Conservation (phyloP, 228 moss, liverwort and hornwort genomes). For the Sphagnum magellanicum region DNA sequence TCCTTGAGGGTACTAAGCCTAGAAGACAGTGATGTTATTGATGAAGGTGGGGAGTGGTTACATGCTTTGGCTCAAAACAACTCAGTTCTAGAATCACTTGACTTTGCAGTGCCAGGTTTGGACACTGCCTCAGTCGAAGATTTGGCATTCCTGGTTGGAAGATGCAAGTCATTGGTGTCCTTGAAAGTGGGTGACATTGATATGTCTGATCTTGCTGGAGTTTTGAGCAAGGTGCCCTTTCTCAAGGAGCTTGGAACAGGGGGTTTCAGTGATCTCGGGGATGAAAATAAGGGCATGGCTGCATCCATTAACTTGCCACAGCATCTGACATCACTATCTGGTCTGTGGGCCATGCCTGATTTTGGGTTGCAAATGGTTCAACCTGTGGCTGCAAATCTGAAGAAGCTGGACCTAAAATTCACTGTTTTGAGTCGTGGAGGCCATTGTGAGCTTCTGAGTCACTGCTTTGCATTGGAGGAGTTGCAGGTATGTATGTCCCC, state of each 20-base stretch:
- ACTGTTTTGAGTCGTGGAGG: conserved; percentile 43
- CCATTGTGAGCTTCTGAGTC: conserved; percentile 54
- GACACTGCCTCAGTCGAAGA: conserved; percentile 33
- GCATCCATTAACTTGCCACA: conserved; percentile 31
- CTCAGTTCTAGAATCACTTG: conserved; percentile 56
- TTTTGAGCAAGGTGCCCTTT: conserved; percentile 29
- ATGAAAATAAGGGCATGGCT: conserved; percentile 13
- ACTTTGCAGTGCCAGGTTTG: conserved; percentile 49
- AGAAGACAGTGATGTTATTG: conserved; percentile 51
- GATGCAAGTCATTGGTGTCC: conserved; percentile 64
- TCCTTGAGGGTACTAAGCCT: conserved; percentile 56
- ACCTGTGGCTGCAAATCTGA: conserved; percentile 49
- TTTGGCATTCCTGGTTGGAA: conserved; percentile 55
- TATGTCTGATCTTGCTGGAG: conserved; percentile 44
- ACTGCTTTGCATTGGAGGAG: conserved; percentile 62
- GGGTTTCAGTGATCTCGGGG: conserved; percentile 34
- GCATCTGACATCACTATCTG: conserved; percentile 48
- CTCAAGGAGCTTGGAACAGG: conserved; percentile 72
- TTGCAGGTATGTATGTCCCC: conserved; percentile 36
- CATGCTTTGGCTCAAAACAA: conserved; percentile 46
- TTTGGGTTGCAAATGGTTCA: conserved; percentile 33
- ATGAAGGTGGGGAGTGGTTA: conserved; percentile 51
- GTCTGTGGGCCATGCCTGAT: conserved; percentile 57
- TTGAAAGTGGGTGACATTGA: conserved; percentile 75
- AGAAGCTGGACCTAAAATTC: conserved; percentile 64